These are phyloP conservation scores for Microcyclospora tardicrescens DNA, from an alignment of 2,329 filamentous ascomycete genomes.

Conservation along the genomic window DNA sequence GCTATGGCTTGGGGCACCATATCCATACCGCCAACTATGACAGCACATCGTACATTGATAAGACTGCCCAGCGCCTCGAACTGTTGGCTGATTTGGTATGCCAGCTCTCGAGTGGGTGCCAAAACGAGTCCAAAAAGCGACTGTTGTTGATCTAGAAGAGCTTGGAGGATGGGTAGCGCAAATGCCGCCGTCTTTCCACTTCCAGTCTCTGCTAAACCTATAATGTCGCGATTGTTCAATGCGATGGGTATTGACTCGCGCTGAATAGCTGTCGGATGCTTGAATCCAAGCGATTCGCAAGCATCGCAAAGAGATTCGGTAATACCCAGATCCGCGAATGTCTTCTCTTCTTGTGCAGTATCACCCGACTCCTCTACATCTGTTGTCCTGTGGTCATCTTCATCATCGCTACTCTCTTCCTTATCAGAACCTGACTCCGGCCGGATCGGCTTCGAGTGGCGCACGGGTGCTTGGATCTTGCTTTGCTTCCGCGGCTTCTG, in stretches of 20 bases:
- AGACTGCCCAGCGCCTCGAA: constrained; percentile 79
- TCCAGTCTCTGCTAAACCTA: constrained; percentile 89
- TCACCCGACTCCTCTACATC: constrained; percentile 23
- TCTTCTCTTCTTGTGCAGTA: constrained; percentile 31
- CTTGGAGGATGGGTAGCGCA: constrained; percentile 81
- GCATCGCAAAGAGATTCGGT: constrained; percentile 82
- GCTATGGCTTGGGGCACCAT: constrained; percentile 89
- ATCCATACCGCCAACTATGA: constrained; percentile 79
- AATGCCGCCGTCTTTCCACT: constrained; percentile 95
- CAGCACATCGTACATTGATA: constrained; percentile 74
- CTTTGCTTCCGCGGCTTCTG: not conserved
- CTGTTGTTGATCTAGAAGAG: constrained; percentile 76
- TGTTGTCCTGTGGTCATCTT: constrained; percentile 3
- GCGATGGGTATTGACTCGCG: constrained; percentile 70
- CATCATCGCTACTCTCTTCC: constrained; percentile 13
- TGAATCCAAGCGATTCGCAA: constrained; percentile 71
- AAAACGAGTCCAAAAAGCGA: constrained; percentile 79
- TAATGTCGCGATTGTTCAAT: constrained; percentile 69
- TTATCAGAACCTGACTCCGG: constrained; percentile 6
- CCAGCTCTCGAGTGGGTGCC: constrained; percentile 85
- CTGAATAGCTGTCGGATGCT: constrained; percentile 78
- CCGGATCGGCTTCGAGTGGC: constrained; percentile 1
- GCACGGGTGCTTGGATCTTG: not conserved
- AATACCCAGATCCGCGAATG: constrained; percentile 62
- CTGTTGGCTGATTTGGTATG: constrained; percentile 76